A percentile compares a stretch with the other conserved stretches of the same genome.
phyloP scores from a whole-genome alignment of 768 basidiomycete species.

The Ramaria sp. region DNA sequence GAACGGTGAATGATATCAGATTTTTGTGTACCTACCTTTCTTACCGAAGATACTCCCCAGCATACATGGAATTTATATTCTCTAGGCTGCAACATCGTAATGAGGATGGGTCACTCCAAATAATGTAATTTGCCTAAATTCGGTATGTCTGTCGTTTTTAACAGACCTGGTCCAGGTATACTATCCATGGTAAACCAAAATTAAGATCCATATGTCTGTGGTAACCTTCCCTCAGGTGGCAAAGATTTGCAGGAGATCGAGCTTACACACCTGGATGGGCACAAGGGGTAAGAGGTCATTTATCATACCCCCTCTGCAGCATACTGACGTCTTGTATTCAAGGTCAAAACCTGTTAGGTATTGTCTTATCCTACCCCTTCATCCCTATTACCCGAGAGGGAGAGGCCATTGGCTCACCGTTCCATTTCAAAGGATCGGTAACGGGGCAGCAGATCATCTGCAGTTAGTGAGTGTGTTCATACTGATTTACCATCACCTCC shows the following conservation, averaged over 20 bases:
- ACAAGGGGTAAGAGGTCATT: conserved; percentile 39
- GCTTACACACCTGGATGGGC: conserved; percentile 77
- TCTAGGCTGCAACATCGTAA: conserved; percentile 75
- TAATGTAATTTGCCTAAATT: conserved; percentile 46
- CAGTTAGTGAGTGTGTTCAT: conserved; percentile 49
- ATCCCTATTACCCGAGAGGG: background rate
- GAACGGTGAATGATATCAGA: conserved; percentile 41
- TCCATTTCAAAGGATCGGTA: conserved; percentile 55
- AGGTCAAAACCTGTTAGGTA: conserved; percentile 64
- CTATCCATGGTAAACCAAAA: conserved; percentile 62
- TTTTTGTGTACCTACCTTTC: conserved; percentile 1
- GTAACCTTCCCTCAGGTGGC: conserved; percentile 30
- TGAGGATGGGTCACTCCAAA: conserved; percentile 85
- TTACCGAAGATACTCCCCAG: conserved; percentile 23
- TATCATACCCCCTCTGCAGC: background rate
- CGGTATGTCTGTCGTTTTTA: background rate
- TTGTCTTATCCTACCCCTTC: background rate
- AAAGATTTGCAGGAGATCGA: conserved; percentile 81
- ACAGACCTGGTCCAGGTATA: conserved; percentile 38
- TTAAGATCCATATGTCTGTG: background rate
- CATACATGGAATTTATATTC: conserved; percentile 88
- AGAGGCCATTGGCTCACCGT: background rate
- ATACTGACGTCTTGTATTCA: background rate
- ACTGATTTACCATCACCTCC: background rate
- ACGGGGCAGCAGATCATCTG: conserved; percentile 90